phyloP scores from a whole-genome alignment of 306 rosid species.

The Comarum palustre region DNA sequence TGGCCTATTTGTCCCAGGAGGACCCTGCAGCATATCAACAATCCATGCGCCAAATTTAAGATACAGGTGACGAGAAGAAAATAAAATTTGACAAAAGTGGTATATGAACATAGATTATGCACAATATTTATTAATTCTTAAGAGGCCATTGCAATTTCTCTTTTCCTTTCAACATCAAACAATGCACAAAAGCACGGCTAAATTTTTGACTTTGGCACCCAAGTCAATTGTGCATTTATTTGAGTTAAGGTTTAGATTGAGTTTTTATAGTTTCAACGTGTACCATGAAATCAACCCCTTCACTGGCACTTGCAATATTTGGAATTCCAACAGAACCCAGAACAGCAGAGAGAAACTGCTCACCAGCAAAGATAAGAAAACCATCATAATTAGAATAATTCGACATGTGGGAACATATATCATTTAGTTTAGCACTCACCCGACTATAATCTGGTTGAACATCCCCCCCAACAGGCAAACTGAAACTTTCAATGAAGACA shows the following conservation, averaged over 20 bases:
- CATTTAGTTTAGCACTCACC: conserved; percentile 46
- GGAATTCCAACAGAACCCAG: conserved; percentile 82
- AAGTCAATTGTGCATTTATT: neutral
- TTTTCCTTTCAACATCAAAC: neutral
- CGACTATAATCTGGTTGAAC: conserved; percentile 71
- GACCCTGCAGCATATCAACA: conserved; percentile 57
- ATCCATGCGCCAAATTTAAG: conserved; percentile 25
- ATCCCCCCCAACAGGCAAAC: conserved; percentile 80
- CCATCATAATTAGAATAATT: conserved; percentile 13
- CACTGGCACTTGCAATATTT: conserved; percentile 52
- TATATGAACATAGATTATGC: too few species aligned
- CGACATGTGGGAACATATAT: conserved; percentile 17
- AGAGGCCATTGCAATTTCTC: neutral
- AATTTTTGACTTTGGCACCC: neutral
- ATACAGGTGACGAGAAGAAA: neutral
- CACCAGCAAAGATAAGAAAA: conserved; percentile 22
- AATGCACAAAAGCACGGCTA: neutral
- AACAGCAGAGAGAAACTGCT: conserved; percentile 81
- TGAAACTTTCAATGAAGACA: conserved; percentile 81
- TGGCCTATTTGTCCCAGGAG: conserved; percentile 53
- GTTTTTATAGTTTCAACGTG: neutral
- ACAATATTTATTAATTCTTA: neutral
- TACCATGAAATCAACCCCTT: conserved; percentile 79
- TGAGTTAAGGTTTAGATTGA: conserved; percentile 12
- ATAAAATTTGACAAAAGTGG: conserved; percentile 7